Percentiles rank a stretch among this genome's conserved stretches.
phyloP scores from a whole-genome alignment of 768 basidiomycete genomes.

The Tephrocybe sp. region DNA sequence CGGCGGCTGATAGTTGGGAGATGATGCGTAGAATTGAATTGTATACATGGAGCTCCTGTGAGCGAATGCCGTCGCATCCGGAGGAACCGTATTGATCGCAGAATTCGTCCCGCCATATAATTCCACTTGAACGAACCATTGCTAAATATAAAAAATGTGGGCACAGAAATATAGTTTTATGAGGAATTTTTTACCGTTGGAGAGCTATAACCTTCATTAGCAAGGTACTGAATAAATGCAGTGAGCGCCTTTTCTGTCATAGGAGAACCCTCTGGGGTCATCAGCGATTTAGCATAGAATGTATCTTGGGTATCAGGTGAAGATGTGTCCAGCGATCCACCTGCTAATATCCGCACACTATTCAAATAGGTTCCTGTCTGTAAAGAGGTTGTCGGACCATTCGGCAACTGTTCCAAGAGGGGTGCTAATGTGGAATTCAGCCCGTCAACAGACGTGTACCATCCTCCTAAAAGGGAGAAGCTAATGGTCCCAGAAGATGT shows the following conservation, averaged over 20 bases:
- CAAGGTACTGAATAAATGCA: conserved; percentile 5
- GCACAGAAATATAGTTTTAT: not conserved
- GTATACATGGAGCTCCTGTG: conserved; percentile 41
- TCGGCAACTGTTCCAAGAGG: not conserved
- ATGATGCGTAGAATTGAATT: conserved; percentile 50
- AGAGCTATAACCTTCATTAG: conserved; percentile 29
- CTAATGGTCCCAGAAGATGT: conserved; percentile 24
- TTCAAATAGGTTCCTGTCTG: conserved; percentile 1
- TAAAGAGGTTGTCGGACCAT: not conserved
- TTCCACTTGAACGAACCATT: conserved; percentile 38
- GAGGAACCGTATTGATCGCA: conserved; percentile 37
- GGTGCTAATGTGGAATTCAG: not conserved
- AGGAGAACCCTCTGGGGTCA: conserved; percentile 26
- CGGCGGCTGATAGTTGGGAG: conserved; percentile 30
- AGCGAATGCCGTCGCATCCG: conserved; percentile 41
- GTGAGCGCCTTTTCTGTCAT: conserved; percentile 26
- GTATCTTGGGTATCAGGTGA: conserved; percentile 23
- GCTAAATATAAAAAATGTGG: conserved; percentile 12
- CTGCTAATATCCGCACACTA: not conserved
- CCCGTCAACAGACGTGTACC: conserved; percentile 9
- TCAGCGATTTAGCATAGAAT: conserved; percentile 30
- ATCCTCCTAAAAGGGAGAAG: conserved; percentile 28
- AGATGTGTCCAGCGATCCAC: conserved; percentile 16
- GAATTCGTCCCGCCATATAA: conserved; percentile 44
- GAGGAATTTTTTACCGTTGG: conserved; percentile 16